Conservation (phyloP, 371 early-diverging fungal genomes). For the Capillidium heterosporum region DNA sequence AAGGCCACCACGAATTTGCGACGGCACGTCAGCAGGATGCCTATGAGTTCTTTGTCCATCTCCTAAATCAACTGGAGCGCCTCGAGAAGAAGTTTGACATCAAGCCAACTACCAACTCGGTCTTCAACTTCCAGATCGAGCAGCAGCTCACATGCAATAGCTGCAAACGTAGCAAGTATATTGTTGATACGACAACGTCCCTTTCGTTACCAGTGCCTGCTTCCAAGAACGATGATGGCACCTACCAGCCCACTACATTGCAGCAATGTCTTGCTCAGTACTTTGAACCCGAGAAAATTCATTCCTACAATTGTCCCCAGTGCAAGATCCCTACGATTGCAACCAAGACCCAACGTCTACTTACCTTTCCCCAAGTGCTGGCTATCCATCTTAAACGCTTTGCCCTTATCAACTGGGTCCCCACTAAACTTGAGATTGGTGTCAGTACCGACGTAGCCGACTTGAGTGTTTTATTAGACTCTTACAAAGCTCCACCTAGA, state of each 20-base stretch:
- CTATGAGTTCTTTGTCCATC: constrained; percentile 76
- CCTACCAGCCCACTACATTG: constrained; percentile 18
- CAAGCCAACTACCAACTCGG: constrained; percentile 37
- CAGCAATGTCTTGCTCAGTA: constrained; percentile 51
- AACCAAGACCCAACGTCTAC: constrained; percentile 50
- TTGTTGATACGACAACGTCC: constrained; percentile 29
- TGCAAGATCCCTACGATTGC: constrained; percentile 52
- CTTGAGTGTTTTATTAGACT: background rate
- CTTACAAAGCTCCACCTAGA: constrained; percentile 36
- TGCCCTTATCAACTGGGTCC: constrained; percentile 77
- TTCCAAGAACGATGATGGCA: constrained; percentile 12
- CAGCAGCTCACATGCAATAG: constrained; percentile 68
- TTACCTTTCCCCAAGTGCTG: constrained; percentile 68
- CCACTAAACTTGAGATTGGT: constrained; percentile 36
- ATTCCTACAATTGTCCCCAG: constrained; percentile 61
- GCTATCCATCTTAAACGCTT: constrained; percentile 68
- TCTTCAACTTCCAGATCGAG: constrained; percentile 60
- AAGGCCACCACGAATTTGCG: constrained; percentile 78
- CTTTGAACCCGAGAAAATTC: constrained; percentile 30
- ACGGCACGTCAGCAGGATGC: constrained; percentile 97
- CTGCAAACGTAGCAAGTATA: constrained; percentile 68
- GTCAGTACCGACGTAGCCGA: constrained; percentile 12
- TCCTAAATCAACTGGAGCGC: constrained; percentile 49
- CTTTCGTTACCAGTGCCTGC: constrained; percentile 61
- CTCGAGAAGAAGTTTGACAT: constrained; percentile 36